A percentile compares a stretch with the other conserved stretches of the same genome.
Evolutionary conservation across 495 filamentous ascomycete species (phyloP).

Genomic region (Daldinia bambusicola): DNA sequence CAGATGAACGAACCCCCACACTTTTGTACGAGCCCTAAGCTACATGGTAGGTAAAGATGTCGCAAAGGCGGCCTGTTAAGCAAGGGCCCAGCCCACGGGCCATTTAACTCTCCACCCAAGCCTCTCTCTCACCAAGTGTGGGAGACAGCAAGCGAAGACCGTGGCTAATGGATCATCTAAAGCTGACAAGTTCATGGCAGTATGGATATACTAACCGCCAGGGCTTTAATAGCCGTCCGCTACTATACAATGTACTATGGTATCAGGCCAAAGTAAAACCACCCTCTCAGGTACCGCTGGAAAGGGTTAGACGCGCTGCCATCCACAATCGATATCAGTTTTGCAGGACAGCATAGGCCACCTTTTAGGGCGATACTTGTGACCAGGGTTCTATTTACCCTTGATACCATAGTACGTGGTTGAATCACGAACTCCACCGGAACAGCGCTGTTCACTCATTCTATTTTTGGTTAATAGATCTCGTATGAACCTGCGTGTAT

Average conservation of each 20-base stretch:
- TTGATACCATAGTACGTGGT: too few species aligned
- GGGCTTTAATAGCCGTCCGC: slow-evolving; percentile 1
- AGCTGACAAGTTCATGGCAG: slow-evolving; percentile 27
- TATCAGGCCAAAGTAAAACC: too few species aligned
- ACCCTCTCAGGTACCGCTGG: too few species aligned
- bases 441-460: not conserved
- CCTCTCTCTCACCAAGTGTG: slow-evolving; percentile 22
- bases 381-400: too few species aligned
- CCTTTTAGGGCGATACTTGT: too few species aligned
- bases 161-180: slow-evolving; percentile 23
- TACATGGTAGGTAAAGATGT: slow-evolving; percentile 4
- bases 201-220: not conserved
- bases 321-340: too few species aligned
- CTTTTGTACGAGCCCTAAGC: slow-evolving; percentile 40
- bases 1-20: slow-evolving; percentile 45
- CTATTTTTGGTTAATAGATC: slow-evolving; percentile 28
- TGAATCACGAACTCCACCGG: slow-evolving; percentile 10
- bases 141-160: slow-evolving; percentile 3
- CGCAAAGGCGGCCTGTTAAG: slow-evolving; percentile 23
- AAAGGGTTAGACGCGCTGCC: too few species aligned
- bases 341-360: too few species aligned
- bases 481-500: slow-evolving; percentile 23
- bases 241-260: not conserved
- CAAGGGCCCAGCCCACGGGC: slow-evolving; percentile 39
- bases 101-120: slow-evolving; percentile 33